phyloP scores from a whole-genome alignment of 108 stramenopile genomes.

The Licmophora abbreviata region DNA sequence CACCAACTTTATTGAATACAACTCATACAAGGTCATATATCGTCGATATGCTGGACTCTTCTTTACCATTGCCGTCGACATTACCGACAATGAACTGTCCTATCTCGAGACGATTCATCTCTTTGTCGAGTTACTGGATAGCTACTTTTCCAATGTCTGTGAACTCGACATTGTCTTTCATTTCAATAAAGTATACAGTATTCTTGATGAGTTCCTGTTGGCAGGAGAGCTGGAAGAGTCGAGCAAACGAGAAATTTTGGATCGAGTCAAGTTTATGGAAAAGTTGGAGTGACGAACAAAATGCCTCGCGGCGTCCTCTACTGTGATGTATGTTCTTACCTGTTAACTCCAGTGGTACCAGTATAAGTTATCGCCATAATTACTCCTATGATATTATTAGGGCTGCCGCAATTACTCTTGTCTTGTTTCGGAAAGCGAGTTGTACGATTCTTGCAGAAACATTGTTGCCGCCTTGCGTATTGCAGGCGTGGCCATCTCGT shows the following conservation, averaged over 20 bases:
- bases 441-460: constrained; percentile 50
- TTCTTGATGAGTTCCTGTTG: constrained; percentile 98
- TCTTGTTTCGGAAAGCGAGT: too few species aligned
- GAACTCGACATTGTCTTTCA: constrained; percentile 99
- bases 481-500: constrained; percentile 34
- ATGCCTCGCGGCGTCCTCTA: too few species aligned
- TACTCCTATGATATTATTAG: too few species aligned
- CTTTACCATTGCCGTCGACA: constrained; percentile 97
- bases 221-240: constrained; percentile 96
- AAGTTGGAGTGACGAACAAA: constrained; percentile 68
- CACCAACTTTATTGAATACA: constrained; percentile 99
- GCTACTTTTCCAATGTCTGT: constrained; percentile 97
- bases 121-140: constrained; percentile 98
- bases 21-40: constrained; percentile 98
- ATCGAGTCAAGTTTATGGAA: constrained; percentile 84
- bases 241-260: constrained; percentile 86
- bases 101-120: constrained; percentile 97
- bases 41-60: constrained; percentile 97
- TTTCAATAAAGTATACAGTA: constrained; percentile 97
- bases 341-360: too few species aligned
- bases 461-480: constrained; percentile 42
- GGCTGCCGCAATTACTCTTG: too few species aligned
- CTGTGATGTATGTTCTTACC: too few species aligned
- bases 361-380: too few species aligned
- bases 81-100: constrained; percentile 96